These are phyloP conservation scores for Nothophoma quercina DNA, from an alignment of 2,329 filamentous ascomycete species.

Conservation along the genomic window DNA sequence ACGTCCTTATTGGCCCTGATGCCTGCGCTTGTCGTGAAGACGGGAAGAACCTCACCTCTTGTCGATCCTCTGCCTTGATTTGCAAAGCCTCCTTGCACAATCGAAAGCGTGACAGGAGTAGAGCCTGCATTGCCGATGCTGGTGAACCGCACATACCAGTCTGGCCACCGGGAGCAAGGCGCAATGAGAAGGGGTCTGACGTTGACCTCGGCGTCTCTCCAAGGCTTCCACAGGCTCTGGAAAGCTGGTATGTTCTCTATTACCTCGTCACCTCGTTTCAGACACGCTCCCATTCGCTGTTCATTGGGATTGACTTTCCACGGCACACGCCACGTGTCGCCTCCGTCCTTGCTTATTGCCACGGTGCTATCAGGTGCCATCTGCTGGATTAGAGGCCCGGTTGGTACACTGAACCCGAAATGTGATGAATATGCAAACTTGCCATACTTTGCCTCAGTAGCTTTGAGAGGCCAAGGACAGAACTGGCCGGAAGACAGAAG, in stretches of 20 bases:
- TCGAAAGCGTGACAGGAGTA: constrained; percentile 2
- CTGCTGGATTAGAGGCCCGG: constrained; percentile 49
- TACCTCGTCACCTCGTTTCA: background rate
- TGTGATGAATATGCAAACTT: constrained; percentile 48
- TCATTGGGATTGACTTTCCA: constrained; percentile 36
- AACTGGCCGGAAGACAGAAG: constrained; percentile 44
- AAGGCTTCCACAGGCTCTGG: constrained; percentile 38
- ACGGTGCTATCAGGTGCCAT: constrained; percentile 52
- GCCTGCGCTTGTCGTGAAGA: background rate
- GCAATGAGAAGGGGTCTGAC: constrained; percentile 34
- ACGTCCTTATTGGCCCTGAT: background rate
- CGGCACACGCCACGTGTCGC: constrained; percentile 51
- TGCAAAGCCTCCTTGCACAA: constrained; percentile 40
- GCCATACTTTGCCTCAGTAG: constrained; percentile 47
- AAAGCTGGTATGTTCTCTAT: constrained; percentile 23
- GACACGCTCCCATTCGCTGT: background rate
- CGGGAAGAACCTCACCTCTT: constrained; percentile 30
- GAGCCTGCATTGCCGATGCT: constrained; percentile 20
- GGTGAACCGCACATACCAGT: constrained; percentile 42
- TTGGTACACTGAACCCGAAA: constrained; percentile 51
- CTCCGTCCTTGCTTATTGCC: constrained; percentile 48
- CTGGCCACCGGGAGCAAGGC: constrained; percentile 35
- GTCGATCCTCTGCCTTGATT: constrained; percentile 36
- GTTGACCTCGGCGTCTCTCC: constrained; percentile 36
- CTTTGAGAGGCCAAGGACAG: constrained; percentile 48